phyloP scores from a whole-genome alignment of 495 filamentous ascomycete genomes.

The Podospora bellae-mahoneyi region DNA sequence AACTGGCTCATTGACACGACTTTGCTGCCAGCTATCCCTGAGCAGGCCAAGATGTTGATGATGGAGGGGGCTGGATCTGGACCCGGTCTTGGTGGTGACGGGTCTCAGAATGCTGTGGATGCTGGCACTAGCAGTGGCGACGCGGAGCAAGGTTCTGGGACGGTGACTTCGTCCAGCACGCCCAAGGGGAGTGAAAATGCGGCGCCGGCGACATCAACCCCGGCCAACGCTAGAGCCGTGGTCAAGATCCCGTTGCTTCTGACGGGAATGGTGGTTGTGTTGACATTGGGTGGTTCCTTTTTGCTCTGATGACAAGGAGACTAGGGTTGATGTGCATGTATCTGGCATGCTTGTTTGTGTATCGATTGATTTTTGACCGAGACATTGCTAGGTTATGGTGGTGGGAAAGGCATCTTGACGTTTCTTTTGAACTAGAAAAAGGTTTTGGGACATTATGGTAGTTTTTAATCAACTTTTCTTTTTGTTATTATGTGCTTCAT shows the following conservation, averaged over 20 bases:
- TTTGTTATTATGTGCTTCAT: background rate
- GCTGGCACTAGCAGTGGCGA: slow-evolving; percentile 56
- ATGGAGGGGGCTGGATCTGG: slow-evolving; percentile 68
- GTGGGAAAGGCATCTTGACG: slow-evolving; percentile 8
- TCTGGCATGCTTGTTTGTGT: slow-evolving; percentile 8
- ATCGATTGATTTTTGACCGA: background rate
- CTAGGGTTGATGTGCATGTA: background rate
- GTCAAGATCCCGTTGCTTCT: slow-evolving; percentile 55
- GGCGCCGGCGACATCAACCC: slow-evolving; percentile 29
- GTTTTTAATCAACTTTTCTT: background rate
- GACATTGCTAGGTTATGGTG: slow-evolving; percentile 1
- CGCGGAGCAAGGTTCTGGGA: slow-evolving; percentile 61
- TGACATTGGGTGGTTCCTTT: slow-evolving; percentile 43
- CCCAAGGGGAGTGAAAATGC: slow-evolving; percentile 24
- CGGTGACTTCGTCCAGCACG: slow-evolving; percentile 37
- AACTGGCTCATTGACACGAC: slow-evolving; percentile 70
- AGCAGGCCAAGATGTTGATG: slow-evolving; percentile 61
- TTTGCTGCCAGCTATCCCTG: slow-evolving; percentile 72
- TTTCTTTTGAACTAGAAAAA: slow-evolving; percentile 1
- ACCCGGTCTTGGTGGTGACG: slow-evolving; percentile 65
- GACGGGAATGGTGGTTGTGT: slow-evolving; percentile 52
- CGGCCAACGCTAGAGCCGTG: slow-evolving; percentile 40
- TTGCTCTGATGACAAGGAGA: slow-evolving; percentile 54
- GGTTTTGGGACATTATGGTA: background rate
- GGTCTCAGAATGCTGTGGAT: slow-evolving; percentile 66